A percentile compares a stretch with the other conserved stretches of the same genome.
phyloP scores from a whole-genome alignment of 2,329 filamentous ascomycete species.

The Hypomyces rosellus region DNA sequence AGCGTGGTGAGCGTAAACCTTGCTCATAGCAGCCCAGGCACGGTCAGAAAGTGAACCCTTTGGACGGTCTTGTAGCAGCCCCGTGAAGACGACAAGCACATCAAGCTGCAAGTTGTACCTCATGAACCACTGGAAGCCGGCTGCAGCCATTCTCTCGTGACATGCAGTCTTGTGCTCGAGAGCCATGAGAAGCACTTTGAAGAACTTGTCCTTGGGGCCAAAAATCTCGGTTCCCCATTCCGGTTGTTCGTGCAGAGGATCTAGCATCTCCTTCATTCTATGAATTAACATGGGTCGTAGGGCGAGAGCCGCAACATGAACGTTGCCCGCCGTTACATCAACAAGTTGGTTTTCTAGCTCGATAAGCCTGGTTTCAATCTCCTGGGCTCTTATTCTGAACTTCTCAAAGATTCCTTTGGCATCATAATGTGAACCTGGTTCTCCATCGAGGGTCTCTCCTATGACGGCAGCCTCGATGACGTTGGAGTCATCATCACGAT shows the following conservation, averaged over 20 bases:
- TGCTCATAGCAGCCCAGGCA: constrained; percentile 44
- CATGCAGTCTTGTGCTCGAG: constrained; percentile 41
- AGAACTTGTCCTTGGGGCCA: constrained; percentile 46
- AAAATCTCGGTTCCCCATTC: constrained; percentile 46
- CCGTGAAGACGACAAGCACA: constrained; percentile 48
- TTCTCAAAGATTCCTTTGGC: constrained; percentile 26
- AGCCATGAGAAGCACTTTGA: constrained; percentile 46
- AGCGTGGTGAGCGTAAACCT: constrained; percentile 41
- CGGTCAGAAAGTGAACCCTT: constrained; percentile 46
- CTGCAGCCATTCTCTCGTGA: constrained; percentile 36
- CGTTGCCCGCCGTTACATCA: constrained; percentile 45
- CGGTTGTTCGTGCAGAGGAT: constrained; percentile 39
- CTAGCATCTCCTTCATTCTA: constrained; percentile 44
- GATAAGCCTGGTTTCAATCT: constrained; percentile 36
- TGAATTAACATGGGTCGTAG: constrained; percentile 41
- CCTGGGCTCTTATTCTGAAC: constrained; percentile 36
- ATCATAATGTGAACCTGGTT: constrained; percentile 17
- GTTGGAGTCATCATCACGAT: constrained; percentile 34
- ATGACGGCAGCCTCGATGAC: constrained; percentile 46
- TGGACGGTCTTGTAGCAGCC: constrained; percentile 45
- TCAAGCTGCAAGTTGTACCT: constrained; percentile 50
- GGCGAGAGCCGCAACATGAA: constrained; percentile 45
- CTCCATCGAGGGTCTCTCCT: constrained; percentile 31
- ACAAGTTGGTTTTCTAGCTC: constrained; percentile 44
- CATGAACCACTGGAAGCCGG: constrained; percentile 51